A percentile compares a stretch with the other conserved stretches of the same genome.
Conservation (phyloP, 495 filamentous ascomycete genomes). For the Penicillium psychrofluorescens region DNA sequence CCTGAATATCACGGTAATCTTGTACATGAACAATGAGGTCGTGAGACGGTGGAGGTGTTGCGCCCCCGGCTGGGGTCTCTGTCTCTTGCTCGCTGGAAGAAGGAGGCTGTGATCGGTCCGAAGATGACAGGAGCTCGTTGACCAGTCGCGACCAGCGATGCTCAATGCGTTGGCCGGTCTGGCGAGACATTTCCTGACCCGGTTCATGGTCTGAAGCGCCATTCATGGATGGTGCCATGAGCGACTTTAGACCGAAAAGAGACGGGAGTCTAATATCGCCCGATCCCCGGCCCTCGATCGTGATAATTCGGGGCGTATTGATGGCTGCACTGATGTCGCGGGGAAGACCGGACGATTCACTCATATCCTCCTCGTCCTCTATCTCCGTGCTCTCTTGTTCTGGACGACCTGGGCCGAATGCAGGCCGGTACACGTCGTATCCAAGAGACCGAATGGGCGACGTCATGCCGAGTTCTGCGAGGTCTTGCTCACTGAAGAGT, state of each 20-base stretch:
- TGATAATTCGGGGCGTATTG: conserved; percentile 27
- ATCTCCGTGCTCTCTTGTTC: conserved; percentile 31
- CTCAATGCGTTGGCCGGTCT: conserved; percentile 12
- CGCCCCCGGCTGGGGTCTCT: not conserved
- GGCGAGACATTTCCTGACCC: conserved; percentile 7
- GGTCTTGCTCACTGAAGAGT: conserved; percentile 66
- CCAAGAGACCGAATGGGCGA: conserved; percentile 51
- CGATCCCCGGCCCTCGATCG: conserved; percentile 26
- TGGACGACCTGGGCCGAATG: conserved; percentile 16
- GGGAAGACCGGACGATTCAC: conserved; percentile 16
- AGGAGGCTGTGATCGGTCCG: conserved; percentile 6
- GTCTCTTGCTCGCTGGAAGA: not conserved
- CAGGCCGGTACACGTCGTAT: conserved; percentile 50
- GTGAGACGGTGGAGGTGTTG: conserved; percentile 12
- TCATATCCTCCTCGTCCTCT: conserved; percentile 36
- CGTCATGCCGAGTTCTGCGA: conserved; percentile 29
- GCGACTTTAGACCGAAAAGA: conserved; percentile 27
- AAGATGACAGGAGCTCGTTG: conserved; percentile 26
- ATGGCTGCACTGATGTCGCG: conserved; percentile 14
- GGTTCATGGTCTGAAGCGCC: conserved; percentile 18
- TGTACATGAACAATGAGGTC: conserved; percentile 69
- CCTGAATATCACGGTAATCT: conserved; percentile 69
- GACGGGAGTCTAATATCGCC: conserved; percentile 31
- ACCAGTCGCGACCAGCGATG: conserved; percentile 29
- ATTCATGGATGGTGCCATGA: conserved; percentile 28